These are phyloP conservation scores for Geosmithia flava DNA, from an alignment of 2,329 filamentous ascomycete species.

Conservation along the genomic window DNA sequence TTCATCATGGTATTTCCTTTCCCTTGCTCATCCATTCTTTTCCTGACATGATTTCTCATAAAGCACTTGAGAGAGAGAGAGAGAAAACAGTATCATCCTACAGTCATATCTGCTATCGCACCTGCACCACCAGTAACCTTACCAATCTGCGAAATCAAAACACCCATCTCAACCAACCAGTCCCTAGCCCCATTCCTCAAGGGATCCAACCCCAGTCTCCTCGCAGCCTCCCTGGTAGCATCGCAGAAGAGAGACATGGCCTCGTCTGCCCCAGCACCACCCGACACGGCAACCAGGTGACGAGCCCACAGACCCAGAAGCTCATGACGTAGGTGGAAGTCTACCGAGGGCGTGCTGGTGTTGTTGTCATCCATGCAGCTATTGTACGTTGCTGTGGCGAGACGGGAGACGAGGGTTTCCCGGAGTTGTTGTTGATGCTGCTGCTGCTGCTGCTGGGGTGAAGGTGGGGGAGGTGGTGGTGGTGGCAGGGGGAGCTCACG, in stretches of 20 bases:
- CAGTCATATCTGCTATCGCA: too few species aligned
- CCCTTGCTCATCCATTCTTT: too few species aligned
- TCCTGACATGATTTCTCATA: too few species aligned
- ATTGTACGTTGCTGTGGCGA: background rate
- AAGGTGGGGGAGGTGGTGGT: background rate
- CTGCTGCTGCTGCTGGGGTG: background rate
- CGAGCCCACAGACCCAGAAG: background rate
- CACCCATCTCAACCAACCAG: conserved; percentile 5
- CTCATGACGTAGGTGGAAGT: background rate
- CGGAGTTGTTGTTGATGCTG: background rate
- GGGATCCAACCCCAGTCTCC: background rate
- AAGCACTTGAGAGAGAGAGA: too few species aligned
- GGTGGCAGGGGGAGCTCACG: background rate
- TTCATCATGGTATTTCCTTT: too few species aligned
- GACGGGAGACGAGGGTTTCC: background rate
- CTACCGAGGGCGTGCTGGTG: background rate
- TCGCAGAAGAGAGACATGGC: background rate
- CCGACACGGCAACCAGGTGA: background rate
- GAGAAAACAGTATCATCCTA: too few species aligned
- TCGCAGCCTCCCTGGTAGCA: background rate
- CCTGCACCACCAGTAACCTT: background rate
- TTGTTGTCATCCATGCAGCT: background rate
- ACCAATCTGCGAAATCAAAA: too few species aligned
- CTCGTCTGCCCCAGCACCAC: background rate
- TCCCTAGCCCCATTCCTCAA: conserved; percentile 3